These are phyloP conservation scores for Schwanniomyces vanrijiae DNA, from an alignment of 805 yeast genomes.

Conservation along the genomic window DNA sequence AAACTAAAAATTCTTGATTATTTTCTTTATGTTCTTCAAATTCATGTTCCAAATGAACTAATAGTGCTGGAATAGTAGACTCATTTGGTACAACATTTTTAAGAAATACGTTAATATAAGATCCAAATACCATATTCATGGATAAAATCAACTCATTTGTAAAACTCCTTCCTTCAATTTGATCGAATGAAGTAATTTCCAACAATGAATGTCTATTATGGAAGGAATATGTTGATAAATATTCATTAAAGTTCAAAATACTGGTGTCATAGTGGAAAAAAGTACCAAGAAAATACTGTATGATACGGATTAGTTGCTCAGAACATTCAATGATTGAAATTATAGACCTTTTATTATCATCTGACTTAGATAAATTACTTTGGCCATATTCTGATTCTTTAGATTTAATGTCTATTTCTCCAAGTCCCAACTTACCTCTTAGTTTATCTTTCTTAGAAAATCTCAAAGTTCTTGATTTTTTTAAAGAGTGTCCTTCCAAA, in stretches of 20 bases:
- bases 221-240: constrained; percentile 25
- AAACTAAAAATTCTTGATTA: constrained; percentile 62
- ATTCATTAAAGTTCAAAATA: constrained; percentile 28
- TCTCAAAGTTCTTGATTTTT: constrained; percentile 30
- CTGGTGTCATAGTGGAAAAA: constrained; percentile 42
- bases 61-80: constrained; percentile 31
- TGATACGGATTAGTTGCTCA: constrained; percentile 31
- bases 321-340: constrained; percentile 37
- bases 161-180: constrained; percentile 35
- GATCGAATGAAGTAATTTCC: constrained; percentile 22
- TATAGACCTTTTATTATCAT: constrained; percentile 33
- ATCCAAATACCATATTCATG: constrained; percentile 49
- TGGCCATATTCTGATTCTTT: constrained; percentile 4
- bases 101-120: constrained; percentile 32
- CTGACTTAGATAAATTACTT: constrained; percentile 10
- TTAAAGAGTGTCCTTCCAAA: constrained; percentile 13
- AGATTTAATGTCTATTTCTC: constrained; percentile 5
- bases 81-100: constrained; percentile 38
- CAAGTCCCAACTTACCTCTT: constrained; percentile 7
- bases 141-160: constrained; percentile 47
- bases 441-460: constrained; percentile 31
- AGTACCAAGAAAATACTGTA: constrained; percentile 40
- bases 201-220: constrained; percentile 21
- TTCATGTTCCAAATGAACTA: constrained; percentile 28
- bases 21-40: constrained; percentile 43